phyloP scores from a whole-genome alignment of 2,329 filamentous ascomycete genomes.

The Neodidymelliopsis sp. region DNA sequence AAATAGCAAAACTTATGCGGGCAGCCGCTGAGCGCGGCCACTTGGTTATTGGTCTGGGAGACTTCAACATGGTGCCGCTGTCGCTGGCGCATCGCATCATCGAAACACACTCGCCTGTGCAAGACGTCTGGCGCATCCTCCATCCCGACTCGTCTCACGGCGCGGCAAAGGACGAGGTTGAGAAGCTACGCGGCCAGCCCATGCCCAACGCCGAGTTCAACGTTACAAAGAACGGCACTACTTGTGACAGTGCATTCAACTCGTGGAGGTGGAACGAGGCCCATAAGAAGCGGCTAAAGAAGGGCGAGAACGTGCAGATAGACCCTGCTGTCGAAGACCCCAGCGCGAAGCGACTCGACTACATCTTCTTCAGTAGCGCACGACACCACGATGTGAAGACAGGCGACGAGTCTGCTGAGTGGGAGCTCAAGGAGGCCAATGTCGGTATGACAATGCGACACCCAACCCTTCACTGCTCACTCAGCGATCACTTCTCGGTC shows the following conservation, averaged over 20 bases:
- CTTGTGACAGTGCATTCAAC: conserved; percentile 85
- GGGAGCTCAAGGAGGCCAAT: conserved; percentile 73
- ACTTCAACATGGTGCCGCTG: conserved; percentile 95
- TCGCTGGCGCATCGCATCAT: conserved; percentile 86
- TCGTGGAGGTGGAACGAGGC: conserved; percentile 89
- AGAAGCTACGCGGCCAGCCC: conserved; percentile 69
- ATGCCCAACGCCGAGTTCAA: conserved; percentile 82
- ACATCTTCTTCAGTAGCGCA: conserved; percentile 75
- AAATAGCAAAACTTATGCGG: conserved; percentile 87
- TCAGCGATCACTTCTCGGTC: conserved; percentile 95
- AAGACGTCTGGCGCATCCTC: conserved; percentile 83
- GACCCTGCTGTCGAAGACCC: conserved; percentile 73
- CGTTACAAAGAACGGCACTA: conserved; percentile 80
- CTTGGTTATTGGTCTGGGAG: conserved; percentile 84
- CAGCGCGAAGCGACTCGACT: conserved; percentile 87
- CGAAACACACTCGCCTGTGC: conserved; percentile 76
- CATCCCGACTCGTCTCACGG: conserved; percentile 87
- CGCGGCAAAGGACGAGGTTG: conserved; percentile 70
- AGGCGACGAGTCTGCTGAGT: conserved; percentile 53
- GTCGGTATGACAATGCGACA: conserved; percentile 86
- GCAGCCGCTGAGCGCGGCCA: conserved; percentile 81
- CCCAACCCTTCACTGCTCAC: conserved; percentile 79
- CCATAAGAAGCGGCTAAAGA: conserved; percentile 71
- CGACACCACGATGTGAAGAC: conserved; percentile 34
- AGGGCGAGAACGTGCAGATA: conserved; percentile 69